Base-by-base conservation (phyloP, 1,284 basidiomycete species). In the Rhodotorula glutinis region DNA sequence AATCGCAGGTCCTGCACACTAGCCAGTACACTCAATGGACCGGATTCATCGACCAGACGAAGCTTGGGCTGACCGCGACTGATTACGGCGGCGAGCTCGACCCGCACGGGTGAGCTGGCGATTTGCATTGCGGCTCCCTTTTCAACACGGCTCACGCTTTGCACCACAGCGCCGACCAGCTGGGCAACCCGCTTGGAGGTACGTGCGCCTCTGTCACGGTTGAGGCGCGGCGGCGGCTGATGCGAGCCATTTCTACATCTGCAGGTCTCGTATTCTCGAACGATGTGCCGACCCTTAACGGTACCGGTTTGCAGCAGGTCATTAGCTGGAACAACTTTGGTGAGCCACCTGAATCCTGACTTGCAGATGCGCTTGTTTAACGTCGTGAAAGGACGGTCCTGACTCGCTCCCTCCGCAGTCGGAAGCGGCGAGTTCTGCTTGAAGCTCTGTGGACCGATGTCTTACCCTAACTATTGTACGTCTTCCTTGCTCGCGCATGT, bases 21-120 rank as follows among this genome's bases (percentile, higher is more conserved):
- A 81, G 82, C 21, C 82, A 85, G 69, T 89, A 88, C 76, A 80
- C 87, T 43, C 85, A 87, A 74, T 79, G 86, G 65, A 79, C 81
- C 41, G 87, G 85, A 23, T 83, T 82, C 79, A 81, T 88, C 69
- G 81, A 88, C 76, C 85, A 87, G 80, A 80, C 80, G 11, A 72
- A 78, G 61, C 78, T 88, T 71, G 84, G 86, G 78, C 76, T 88
- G 23, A 54, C 73, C 14, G 29, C 74, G 0, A 78, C 72, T 23
- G 88, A 90, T 74, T 82, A 75, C 13, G 88, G 88, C 73, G 87
- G 87, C 38, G 76, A 78, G 66, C 63, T 70, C 8, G 61, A 52
- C 55, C 27, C 55, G 59, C 30, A 29, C 23, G 19, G 33, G 44
- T 55, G 27, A n/a, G 53, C n/a, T n/a, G n/a, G n/a, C n/a, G n/a